Evolutionary conservation across 179 eudicot species (phyloP).

Genomic region (Spergularia azorica): DNA sequence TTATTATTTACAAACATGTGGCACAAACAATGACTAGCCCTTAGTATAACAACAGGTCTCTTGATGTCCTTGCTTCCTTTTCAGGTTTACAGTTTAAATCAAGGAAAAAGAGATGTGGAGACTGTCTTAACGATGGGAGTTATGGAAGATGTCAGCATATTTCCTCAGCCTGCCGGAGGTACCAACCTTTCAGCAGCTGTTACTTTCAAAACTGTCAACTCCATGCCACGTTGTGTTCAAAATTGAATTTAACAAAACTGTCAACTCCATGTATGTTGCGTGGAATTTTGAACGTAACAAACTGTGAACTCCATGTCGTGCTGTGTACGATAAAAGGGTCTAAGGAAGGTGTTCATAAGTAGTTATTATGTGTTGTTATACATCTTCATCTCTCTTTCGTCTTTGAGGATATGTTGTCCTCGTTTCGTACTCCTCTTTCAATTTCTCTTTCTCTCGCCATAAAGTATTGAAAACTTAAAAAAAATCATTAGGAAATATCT

Average conservation of each 20-base stretch:
- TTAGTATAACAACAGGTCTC: neutral
- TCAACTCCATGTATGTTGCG: no score
- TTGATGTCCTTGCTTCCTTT: neutral
- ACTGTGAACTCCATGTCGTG: no score
- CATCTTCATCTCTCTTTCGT: no score
- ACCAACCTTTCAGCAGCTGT: constrained; percentile 5
- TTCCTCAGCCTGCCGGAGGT: constrained; percentile 99
- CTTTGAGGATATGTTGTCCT: no score
- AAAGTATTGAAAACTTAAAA: no score
- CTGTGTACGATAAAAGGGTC: no score
- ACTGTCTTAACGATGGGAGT: constrained; percentile 93
- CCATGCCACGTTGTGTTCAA: neutral
- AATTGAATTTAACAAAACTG: neutral
- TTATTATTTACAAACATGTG: constrained; percentile 6
- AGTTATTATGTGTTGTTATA: neutral
- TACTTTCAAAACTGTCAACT: neutral
- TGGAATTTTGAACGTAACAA: no score
- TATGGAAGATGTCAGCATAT: constrained; percentile 97
- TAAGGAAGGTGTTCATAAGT: no score
- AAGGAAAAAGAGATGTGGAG: constrained; percentile 96
- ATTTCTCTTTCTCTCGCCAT: no score
- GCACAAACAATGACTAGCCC: neutral
- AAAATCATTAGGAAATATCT: no score
- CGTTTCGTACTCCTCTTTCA: no score
- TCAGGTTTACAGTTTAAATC: constrained; percentile 96